Evolutionary conservation across 1,139 yeast species (phyloP).

Genomic region (Zygoascus hellenicus): DNA sequence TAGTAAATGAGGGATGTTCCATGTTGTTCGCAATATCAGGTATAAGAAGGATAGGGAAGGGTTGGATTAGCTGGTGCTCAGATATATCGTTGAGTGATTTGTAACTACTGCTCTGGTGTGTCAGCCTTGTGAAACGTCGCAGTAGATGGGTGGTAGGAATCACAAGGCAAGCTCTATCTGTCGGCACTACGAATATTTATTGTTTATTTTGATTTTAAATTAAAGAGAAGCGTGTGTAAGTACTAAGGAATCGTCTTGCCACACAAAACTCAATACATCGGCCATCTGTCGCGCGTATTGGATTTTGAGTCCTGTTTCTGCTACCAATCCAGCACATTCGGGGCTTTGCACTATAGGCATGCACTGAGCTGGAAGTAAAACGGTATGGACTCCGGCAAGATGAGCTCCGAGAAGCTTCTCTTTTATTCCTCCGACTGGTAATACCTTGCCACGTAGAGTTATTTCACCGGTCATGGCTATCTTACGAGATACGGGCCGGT

Average conservation of each 20-base stretch:
- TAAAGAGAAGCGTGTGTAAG: conserved; percentile 2
- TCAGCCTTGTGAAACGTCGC: too few species aligned
- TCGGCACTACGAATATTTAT: too few species aligned
- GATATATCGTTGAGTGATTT: too few species aligned
- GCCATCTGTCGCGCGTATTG: conserved; percentile 69
- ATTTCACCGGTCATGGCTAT: conserved; percentile 95
- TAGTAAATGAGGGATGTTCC: conserved; percentile 60
- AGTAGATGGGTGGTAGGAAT: too few species aligned
- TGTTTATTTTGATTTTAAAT: too few species aligned
- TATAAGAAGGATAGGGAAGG: not conserved
- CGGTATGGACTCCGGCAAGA: conserved; percentile 54
- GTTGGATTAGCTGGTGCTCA: not conserved
- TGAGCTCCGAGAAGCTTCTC: conserved; percentile 86
- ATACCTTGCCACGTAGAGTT: conserved; percentile 75
- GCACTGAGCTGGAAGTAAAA: conserved; percentile 67
- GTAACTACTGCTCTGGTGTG: too few species aligned
- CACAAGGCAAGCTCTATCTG: too few species aligned
- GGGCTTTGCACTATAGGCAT: conserved; percentile 48
- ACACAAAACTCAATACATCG: conserved; percentile 65
- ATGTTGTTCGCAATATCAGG: conserved; percentile 1
- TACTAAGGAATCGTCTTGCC: conserved; percentile 36
- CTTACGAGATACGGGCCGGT: conserved; percentile 58
- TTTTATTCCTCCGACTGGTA: conserved; percentile 86
- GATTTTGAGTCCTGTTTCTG: conserved; percentile 52
- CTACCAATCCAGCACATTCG: conserved; percentile 44